Evolutionary conservation across 306 rosid species (phyloP).

Genomic region (Inga laurina): DNA sequence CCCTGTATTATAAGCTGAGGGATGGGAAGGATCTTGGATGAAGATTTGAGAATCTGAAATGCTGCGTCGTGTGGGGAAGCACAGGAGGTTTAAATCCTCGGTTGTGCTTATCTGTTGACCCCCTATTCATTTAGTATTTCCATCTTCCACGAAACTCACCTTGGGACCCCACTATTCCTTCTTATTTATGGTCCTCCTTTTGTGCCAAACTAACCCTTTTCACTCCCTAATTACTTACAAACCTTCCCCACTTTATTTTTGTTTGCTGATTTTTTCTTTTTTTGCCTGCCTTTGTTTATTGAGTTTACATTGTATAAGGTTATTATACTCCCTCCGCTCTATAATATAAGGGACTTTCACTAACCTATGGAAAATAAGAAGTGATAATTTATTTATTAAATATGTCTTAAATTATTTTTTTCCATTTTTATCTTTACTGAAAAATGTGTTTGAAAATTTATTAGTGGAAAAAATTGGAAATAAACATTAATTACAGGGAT

Average conservation of each 20-base stretch:
- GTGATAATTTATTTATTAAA: no score
- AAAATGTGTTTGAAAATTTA: no score
- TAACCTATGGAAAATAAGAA: no score
- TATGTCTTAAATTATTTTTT: no score
- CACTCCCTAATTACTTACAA: not conserved
- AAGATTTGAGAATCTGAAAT: not conserved
- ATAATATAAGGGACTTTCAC: no score
- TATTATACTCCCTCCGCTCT: no score
- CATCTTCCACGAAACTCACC: constrained; percentile 35
- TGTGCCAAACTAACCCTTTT: not conserved
- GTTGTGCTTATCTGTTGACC: constrained; percentile 9
- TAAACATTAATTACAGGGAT: no score
- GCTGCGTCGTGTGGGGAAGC: constrained; percentile 36
- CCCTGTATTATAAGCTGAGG: not conserved
- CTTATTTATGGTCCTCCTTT: constrained; percentile 27
- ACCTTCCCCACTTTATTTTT: not conserved
- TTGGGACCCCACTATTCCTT: constrained; percentile 33
- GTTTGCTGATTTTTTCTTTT: no score
- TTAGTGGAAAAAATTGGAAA: no score
- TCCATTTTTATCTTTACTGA: no score
- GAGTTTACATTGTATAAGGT: no score
- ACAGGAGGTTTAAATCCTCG: constrained; percentile 6
- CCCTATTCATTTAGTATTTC: constrained; percentile 8
- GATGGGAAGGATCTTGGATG: not conserved
- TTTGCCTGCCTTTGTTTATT: no score